Base-by-base conservation (phyloP, 2,329 filamentous ascomycete species). In the Coccinonectria pachysandricola region DNA sequence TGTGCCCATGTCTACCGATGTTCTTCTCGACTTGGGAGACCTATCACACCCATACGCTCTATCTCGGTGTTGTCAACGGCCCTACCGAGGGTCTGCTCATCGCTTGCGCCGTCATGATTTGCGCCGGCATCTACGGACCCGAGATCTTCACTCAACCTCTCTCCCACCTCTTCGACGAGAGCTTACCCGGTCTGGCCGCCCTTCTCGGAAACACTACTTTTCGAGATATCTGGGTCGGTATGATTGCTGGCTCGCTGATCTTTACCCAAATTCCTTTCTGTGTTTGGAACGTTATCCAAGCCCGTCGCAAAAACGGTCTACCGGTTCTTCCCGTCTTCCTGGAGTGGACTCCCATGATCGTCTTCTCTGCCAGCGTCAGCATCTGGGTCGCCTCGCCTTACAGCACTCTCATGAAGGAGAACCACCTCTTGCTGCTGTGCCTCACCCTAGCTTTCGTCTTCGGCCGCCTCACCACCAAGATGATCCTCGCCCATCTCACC, bases 21-120 rank as follows among this genome's bases (percentile, higher is more conserved):
- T 98, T 94, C 66, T 95, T 98, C 61, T 95, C 88, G 3, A 98
- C 91, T 2, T 98, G 91, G 91, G 91, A 98, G 60, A 98, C 91
- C 1, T 98, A 95, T 55, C 91, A 98, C 59, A 95, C 91, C 5
- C 91, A 98, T 55, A 96, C 91, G 0, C 65, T 98, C 5, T 98
- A 94, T 56, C 75, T 98, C 8, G 91, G 91, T 29, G 85, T 88
- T 53, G 81, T 98, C 71, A 98, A 98, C 54, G 91, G 91, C 1
- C 91, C 91, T 2, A 98, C 91, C 17, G 91, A 98, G 62, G 91
- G 91, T 12, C 65, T 98, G 17, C 76, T 96, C 27, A 78, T 98
- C 37, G 91, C 87, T 14, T 87, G 84, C 49, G 57, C 63, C 26
- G 72, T 95, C 48, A 96, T 96, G 84, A 66, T 82, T 30, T 60